Base-by-base conservation (phyloP, 2,329 filamentous ascomycete species). In the Shiraia sp. region DNA sequence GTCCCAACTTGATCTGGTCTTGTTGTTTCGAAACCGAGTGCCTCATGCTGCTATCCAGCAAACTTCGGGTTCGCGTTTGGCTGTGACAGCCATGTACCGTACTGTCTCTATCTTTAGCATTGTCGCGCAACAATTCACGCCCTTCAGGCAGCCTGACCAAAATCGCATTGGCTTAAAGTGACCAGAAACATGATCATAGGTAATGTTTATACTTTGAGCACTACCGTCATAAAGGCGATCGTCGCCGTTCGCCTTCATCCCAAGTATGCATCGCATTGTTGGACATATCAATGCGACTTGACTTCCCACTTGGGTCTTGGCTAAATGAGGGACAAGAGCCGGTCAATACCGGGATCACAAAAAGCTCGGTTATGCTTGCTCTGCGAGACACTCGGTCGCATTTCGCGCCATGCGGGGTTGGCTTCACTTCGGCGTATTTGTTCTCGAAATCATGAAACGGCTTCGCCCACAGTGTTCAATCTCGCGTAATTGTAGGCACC, bases 1-100 rank as follows among this genome's bases (percentile, higher is more conserved):
- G 37, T 36, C n/a, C 45, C 29, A 30, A 38, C 44, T 33, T 14
- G 33, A 26, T 31, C 41, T 15, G 25, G 33, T n/a, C 32, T 32
- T 23, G 26, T 33, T 22, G 19, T 42, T 36, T 40, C 36, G 39
- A 40, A 27, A 27, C 33, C 13, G 32, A 27, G 17, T 34, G 33
- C 39, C 29, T 8, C 24, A 9, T 27, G 19, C 15, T 22, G 13
- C 16, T 14, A 36, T 22, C 4, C 19, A 22, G 19, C 19, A 22
- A 22, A 22, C 19, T 22, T 28, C 19, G 26, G 22, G 14, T 23
- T 12, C 7, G 23, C 5, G 23, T 14, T 19, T 29, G 19, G 19
- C 19, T 22, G 19, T 8, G 19, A 22, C 19, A 22, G 19, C 19
- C 19, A 8, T 22, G 19, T 22, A 8, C 19, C 19, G 19, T 22